Evolutionary conservation across 192 early-diverging fungal species (phyloP).

Genomic region (Rhizophagus clarus): DNA sequence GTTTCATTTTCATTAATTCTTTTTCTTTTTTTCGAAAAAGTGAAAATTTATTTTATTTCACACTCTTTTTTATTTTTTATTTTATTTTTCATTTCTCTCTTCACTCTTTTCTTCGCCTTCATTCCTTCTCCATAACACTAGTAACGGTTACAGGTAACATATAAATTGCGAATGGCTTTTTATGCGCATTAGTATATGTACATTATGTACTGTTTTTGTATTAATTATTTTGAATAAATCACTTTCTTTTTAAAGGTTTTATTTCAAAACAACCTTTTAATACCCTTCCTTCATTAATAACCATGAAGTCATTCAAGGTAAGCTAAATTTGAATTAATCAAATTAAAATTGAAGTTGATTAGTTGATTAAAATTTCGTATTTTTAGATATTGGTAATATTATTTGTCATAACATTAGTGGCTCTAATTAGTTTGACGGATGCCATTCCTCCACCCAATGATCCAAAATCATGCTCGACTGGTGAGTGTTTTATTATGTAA

Average conservation of each 20-base stretch:
- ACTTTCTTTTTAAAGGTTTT: neutral
- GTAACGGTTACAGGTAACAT: too few species aligned
- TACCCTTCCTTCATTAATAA: neutral
- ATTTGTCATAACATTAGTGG: neutral
- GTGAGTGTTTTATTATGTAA: neutral
- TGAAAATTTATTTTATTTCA: neutral
- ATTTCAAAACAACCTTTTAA: neutral
- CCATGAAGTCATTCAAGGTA: neutral
- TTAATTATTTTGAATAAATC: too few species aligned
- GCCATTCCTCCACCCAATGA: conserved; percentile 34
- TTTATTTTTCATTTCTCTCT: neutral
- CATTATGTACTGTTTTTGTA: too few species aligned
- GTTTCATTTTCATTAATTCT: neutral
- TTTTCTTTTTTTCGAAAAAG: neutral
- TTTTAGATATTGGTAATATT: neutral
- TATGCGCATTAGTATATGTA: neutral
- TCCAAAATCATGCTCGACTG: conserved; percentile 37
- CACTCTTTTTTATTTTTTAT: neutral
- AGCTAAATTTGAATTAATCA: neutral
- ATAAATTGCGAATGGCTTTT: neutral
- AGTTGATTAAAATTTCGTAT: neutral
- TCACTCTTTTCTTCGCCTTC: neutral
- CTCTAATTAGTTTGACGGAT: neutral
- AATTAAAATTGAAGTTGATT: neutral
- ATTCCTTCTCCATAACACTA: neutral